Evolutionary conservation across 805 yeast genomes (phyloP), one percentile per base, ranked within the genome.

Genomic region (Metschnikowia noctiluminum): DNA sequence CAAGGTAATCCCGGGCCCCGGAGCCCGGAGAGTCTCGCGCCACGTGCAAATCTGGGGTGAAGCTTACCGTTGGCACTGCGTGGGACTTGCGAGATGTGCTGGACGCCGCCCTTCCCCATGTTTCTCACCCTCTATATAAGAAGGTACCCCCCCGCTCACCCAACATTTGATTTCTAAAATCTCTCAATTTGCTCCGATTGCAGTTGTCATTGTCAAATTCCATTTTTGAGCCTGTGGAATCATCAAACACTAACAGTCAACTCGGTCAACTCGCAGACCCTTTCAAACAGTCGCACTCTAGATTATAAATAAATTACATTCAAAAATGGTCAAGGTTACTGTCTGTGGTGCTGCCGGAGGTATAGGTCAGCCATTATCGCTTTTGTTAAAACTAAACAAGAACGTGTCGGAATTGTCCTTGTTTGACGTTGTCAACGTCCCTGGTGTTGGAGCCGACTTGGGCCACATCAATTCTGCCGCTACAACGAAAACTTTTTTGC

Each of bases 331-430:
- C 48, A 89, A 89, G 76, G 95, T 88, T 46, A 79, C 96, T 48
- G 90, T 89, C 51, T 77, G 85, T 46, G 96, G 96, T 56, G 97
- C 97, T 50, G 90, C 92, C 46, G 96, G 96, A 60, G 96, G 97
- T 52, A 89, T 89, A 64, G 97, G 97, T 48, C 96, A 90, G 76
- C 95, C 96, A 38, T 77, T 89, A 53, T 88, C 96, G 12, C 80
- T 90, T 47, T 77, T 89, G 54, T 74, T 89, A 59, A 89, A 89
- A 69, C 73, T 89, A 51, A 80, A 82, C 59, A 81, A 81, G 36
- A 73, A 76, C 46, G 77, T 84, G 42, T 74, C 76, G 51, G 82
- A 84, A 58, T 76, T 89, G 58, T 82, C 96, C 6, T 77, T 89
- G 50, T 89, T 82, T 69, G 97, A 90, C 74, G 89, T 90, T 40